phyloP scores from a whole-genome alignment of 345 rosid genomes.

The Dipteronia sinensis region DNA sequence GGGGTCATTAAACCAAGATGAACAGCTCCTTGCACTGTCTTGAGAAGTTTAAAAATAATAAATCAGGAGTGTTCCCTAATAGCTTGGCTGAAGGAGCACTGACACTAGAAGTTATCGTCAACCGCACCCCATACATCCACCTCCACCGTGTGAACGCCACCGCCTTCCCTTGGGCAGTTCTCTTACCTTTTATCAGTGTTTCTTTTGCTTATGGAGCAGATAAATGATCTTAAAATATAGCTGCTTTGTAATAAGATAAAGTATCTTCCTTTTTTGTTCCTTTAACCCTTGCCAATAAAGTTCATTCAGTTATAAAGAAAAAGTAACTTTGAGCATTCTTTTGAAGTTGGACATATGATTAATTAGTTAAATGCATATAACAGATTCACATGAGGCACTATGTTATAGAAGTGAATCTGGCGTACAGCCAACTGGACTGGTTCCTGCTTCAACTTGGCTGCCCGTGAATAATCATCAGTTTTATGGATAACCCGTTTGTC shows the following conservation, averaged over 20 bases:
- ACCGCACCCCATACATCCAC: too few relatives aligned
- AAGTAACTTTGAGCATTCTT: background rate
- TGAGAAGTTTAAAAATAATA: background rate
- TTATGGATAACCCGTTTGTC: background rate
- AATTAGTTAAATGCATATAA: background rate
- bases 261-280: background rate
- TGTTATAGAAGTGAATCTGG: background rate
- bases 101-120: too few relatives aligned
- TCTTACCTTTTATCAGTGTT: background rate
- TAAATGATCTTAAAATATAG: background rate
- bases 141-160: too few relatives aligned
- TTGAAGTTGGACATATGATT: background rate
- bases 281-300: background rate
- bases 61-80: background rate
- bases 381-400: slow-evolving; percentile 3
- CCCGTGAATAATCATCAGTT: background rate
- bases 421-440: background rate
- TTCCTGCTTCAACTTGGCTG: background rate
- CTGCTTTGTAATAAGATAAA: background rate
- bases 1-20: background rate
- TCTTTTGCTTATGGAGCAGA: background rate
- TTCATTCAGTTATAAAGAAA: background rate
- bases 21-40: background rate
- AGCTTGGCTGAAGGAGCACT: too few relatives aligned
- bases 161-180: background rate